Evolutionary conservation across 2,329 filamentous ascomycete species (phyloP), one percentile per base, ranked within the genome.

Genomic region (Talaromyces islandicus): DNA sequence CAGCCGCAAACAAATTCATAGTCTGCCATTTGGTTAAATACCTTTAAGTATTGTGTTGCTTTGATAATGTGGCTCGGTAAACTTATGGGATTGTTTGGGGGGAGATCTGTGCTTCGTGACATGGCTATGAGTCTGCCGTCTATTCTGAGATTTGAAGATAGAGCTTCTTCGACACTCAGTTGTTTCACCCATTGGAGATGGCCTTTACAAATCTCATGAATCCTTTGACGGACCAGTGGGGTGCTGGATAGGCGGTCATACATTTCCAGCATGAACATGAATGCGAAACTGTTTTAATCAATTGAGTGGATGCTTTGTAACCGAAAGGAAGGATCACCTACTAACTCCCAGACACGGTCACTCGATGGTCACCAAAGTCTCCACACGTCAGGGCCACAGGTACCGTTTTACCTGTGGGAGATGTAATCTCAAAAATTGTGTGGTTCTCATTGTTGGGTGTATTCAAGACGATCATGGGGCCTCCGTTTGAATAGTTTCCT

Each of bases 211-310:
- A 52, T 62, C 35, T 56, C 54, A 30, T 64, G 51, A 12, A 64
- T 64, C 12, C 62, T 25, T 32, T 59, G 52, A 9, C 29, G 50
- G 7, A 53, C 11, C 7, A 25, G 24, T 53, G 50, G 50, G 3
- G 21, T 25, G 12, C 29, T 29, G 11, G 50, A 53, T 3, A 53
- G 25, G 10, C 52, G 32, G 10, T 41, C 52, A 50, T 65, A 43
- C 63, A 65, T 65, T 25, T 59, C 43, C 24, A 65, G 52, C 60
- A 65, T 63, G 53, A 63, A 65, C 56, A 60, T 60, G 46, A 65
- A 65, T 10, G 60, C 59, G 59, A 64, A 65, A 54, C 63, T 65
- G 53, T 29, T 27, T 25, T 25, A 51, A 50, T 38, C 17, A 38
- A n/a, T 38, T 38, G 35, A 38, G 17, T 38, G 7, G 2, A 38